Percentiles rank a stretch among this genome's conserved stretches.
Conservation (phyloP, 2,329 filamentous ascomycete genomes). For the Trichoderma semiorbis region DNA sequence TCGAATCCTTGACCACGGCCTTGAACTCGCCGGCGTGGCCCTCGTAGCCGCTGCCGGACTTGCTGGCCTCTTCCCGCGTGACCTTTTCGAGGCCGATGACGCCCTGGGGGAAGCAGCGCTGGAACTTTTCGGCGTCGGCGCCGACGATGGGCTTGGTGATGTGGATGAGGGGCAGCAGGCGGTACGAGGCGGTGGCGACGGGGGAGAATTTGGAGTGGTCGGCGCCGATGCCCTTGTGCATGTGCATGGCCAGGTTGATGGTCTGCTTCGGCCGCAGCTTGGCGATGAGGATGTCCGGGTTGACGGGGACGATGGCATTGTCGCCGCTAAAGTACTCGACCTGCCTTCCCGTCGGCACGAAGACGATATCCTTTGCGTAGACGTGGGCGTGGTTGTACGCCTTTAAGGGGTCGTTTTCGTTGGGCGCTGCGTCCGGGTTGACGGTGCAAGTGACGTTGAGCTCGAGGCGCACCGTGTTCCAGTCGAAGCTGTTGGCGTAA, state of each 20-base stretch:
- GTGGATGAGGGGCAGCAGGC: conserved; percentile 81
- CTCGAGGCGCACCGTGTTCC: conserved; percentile 79
- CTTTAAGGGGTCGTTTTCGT: conserved; percentile 76
- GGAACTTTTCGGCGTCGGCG: conserved; percentile 83
- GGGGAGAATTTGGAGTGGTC: conserved; percentile 98
- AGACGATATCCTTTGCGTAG: conserved; percentile 74
- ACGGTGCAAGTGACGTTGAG: conserved; percentile 77
- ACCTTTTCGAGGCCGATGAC: conserved; percentile 79
- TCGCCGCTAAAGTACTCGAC: conserved; percentile 64
- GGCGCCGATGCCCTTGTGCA: conserved; percentile 87
- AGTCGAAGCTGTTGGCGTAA: conserved; percentile 64
- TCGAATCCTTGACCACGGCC: conserved; percentile 81
- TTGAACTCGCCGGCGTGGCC: conserved; percentile 76
- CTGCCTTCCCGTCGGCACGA: conserved; percentile 73
- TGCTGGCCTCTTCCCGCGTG: conserved; percentile 60
- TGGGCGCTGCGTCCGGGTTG: conserved; percentile 66
- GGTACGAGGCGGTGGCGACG: conserved; percentile 90
- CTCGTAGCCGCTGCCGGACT: conserved; percentile 62
- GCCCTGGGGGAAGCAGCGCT: conserved; percentile 80
- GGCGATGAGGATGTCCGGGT: conserved; percentile 90
- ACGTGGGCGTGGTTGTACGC: conserved; percentile 83
- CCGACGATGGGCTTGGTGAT: conserved; percentile 84
- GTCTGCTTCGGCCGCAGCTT: conserved; percentile 90
- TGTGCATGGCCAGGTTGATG: conserved; percentile 84
- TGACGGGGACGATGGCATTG: conserved; percentile 68